Percentiles rank a stretch among this genome's conserved stretches.
These are phyloP conservation scores for Kluyveromyces lactis DNA, from an alignment of 805 yeast genomes.

Conservation along the genomic window DNA sequence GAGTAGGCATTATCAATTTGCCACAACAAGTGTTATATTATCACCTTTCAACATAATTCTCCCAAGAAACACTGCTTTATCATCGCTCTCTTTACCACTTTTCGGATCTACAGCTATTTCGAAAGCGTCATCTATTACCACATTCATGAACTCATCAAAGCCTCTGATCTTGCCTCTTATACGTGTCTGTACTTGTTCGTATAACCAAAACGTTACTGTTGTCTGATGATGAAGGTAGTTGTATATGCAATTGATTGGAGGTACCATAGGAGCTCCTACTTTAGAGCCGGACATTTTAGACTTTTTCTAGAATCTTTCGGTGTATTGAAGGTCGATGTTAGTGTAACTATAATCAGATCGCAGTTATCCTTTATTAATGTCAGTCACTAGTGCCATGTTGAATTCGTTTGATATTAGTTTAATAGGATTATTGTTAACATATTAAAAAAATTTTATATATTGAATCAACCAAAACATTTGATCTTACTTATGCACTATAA, in stretches of 20 bases:
- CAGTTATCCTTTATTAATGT: too few species aligned
- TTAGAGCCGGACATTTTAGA: constrained; percentile 4
- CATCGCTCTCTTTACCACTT: constrained; percentile 20
- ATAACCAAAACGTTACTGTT: constrained; percentile 78
- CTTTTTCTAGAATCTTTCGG: too few species aligned
- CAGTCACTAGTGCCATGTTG: too few species aligned
- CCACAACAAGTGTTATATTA: constrained; percentile 68
- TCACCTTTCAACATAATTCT: constrained; percentile 85
- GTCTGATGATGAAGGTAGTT: constrained; percentile 77
- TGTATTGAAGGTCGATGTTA: too few species aligned
- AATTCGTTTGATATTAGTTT: too few species aligned
- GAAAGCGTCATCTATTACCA: constrained; percentile 50
- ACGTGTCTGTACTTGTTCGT: constrained; percentile 69
- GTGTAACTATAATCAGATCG: too few species aligned
- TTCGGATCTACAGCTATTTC: constrained; percentile 54
- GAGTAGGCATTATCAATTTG: too few species aligned
- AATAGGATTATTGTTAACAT: too few species aligned
- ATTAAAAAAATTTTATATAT: too few species aligned
- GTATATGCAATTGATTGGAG: constrained; percentile 89
- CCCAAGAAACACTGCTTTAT: constrained; percentile 45
- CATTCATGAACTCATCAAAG: constrained; percentile 96
- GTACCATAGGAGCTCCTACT: constrained; percentile 40
- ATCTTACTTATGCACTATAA: too few species aligned
- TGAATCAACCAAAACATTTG: too few species aligned
- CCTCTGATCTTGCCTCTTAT: constrained; percentile 83